Percentiles rank a stretch among this genome's conserved stretches.
phyloP scores from a whole-genome alignment of 1,139 yeast genomes.

The Sugiyamaella paludigena region DNA sequence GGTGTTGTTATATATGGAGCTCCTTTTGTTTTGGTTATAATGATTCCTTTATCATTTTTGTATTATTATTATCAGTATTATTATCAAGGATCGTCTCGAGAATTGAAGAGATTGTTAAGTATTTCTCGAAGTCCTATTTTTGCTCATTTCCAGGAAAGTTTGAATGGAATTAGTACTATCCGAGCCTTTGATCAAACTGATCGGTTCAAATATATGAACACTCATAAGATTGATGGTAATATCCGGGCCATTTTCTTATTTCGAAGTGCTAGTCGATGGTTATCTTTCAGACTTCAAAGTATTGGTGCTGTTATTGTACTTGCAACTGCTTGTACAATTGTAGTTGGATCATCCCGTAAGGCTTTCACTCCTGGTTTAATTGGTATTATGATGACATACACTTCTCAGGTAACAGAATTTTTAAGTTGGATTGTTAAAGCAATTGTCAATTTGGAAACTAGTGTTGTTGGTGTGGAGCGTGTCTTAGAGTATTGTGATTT shows the following conservation, averaged over 20 bases:
- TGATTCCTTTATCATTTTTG: slow-evolving; percentile 51
- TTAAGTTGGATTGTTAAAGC: slow-evolving; percentile 61
- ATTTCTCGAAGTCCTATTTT: slow-evolving; percentile 71
- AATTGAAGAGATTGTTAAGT: slow-evolving; percentile 78
- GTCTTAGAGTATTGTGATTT: slow-evolving; percentile 68
- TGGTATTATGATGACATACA: slow-evolving; percentile 72
- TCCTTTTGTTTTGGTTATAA: slow-evolving; percentile 51
- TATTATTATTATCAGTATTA: slow-evolving; percentile 83
- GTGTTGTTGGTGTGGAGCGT: slow-evolving; percentile 74
- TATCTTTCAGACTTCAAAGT: slow-evolving; percentile 58
- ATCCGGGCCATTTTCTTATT: slow-evolving; percentile 54
- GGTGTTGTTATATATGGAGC: slow-evolving; percentile 71
- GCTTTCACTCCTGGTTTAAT: slow-evolving; percentile 63
- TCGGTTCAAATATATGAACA: slow-evolving; percentile 55
- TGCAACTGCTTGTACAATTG: slow-evolving; percentile 47
- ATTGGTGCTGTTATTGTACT: slow-evolving; percentile 66
- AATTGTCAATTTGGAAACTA: slow-evolving; percentile 72
- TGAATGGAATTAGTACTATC: slow-evolving; percentile 70
- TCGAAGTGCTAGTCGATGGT: slow-evolving; percentile 57
- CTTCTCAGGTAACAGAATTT: slow-evolving; percentile 60
- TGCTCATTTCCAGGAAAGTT: slow-evolving; percentile 73
- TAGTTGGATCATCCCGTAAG: slow-evolving; percentile 53
- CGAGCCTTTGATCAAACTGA: slow-evolving; percentile 53
- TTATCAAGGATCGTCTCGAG: slow-evolving; percentile 75
- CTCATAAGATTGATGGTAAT: slow-evolving; percentile 61